Evolutionary conservation across 2,329 filamentous ascomycete genomes (phyloP), one percentile per base, ranked within the genome.

Genomic region (Xylariaceae sp.): DNA sequence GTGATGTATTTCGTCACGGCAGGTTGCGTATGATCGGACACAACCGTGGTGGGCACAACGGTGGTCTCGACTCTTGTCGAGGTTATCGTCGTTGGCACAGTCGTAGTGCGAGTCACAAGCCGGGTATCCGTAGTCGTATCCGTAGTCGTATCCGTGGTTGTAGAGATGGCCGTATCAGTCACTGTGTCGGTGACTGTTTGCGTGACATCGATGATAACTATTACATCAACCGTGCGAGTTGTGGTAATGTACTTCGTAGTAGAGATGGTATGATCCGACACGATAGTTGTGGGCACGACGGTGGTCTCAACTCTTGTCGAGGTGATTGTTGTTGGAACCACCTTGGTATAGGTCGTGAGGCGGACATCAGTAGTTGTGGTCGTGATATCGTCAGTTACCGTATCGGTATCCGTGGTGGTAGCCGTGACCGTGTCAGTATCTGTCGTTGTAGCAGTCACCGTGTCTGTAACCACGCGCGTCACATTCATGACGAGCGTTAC

Each of bases 211-310:
- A 42, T 58, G n/a, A 10, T 59, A 5, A 42, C 48, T 1, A 18
- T 30, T 7, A 35, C 47, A 11, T 45, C 42, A 35, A 54, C 68
- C 10, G 65, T 67, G 45, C 66, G 69, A 45, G 63, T 60, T 3
- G 67, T 68, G 13, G 66, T 66, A 55, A 60, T 62, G 8, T 64
- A 67, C 47, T 61, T 57, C 15, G 67, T 70, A 2, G 64, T 67
- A 10, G 62, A 65, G 7, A 55, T 53, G n/a, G 65, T 70, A 10
- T 51, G 56, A 5, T 65, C 57, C 9, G 59, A 65, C 47, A 66
- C 42, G 23, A 69, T 55, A 11, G 67, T 69, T 39, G 62, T 67
- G n/a, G 67, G 67, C 15, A 69, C 62, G 39, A 57, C 42, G n/a
- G 62, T 66, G 45, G 67, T 68, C 30, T 60, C 61, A 2, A 61